Evolutionary conservation across 495 filamentous ascomycete species (phyloP), one percentile per base, ranked within the genome.

Genomic region (Ramalina intermedia): DNA sequence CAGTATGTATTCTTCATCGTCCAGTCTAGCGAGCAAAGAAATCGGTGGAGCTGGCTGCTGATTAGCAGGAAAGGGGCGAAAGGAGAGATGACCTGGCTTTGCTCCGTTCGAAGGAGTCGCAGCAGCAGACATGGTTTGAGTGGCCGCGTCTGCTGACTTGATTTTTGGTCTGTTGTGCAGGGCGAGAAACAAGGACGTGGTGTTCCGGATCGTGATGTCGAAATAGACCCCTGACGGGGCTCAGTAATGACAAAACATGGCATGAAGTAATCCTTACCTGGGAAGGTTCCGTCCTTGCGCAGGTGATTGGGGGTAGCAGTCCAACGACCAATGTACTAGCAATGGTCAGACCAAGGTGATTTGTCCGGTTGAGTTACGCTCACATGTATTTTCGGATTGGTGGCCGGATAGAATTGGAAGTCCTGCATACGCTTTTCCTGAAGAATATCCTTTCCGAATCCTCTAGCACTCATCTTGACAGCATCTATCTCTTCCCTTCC

Each of bases 1-100:
- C 5, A 66, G 46, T 14, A 65, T 50, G 43, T 66, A 65, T 42
- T 68, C 65, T 42, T 64, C 61, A 12, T 66, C 50, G 39, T 68
- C 64, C 5, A 66, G 50, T 17, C 59, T 47, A 42, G 55, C 63
- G 8, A 68, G 52, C 3, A 68, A 49, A 14, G 64, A 68, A 4
- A 66, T 51, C 13, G 65, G 64, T 6, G 49, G 45, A 24, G 62
- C 57, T 5, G 57, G 48, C 40, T 53, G 50, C n/a, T 52, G 50
- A 12, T 53, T 57, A 1, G 44, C 29, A 14, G 64, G 54, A 8
- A 56, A 27, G 17, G 58, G 54, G 16, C 50, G 52, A 33, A 60
- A 57, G 9, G 58, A 58, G 16, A 62, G 46, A 35, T 61, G 60
- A n/a, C 50, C 47, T 11, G 46, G 40, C 23, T 47, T 42, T 21